Conservation (phyloP, 768 basidiomycete genomes). For the Crepidotus variabilis region DNA sequence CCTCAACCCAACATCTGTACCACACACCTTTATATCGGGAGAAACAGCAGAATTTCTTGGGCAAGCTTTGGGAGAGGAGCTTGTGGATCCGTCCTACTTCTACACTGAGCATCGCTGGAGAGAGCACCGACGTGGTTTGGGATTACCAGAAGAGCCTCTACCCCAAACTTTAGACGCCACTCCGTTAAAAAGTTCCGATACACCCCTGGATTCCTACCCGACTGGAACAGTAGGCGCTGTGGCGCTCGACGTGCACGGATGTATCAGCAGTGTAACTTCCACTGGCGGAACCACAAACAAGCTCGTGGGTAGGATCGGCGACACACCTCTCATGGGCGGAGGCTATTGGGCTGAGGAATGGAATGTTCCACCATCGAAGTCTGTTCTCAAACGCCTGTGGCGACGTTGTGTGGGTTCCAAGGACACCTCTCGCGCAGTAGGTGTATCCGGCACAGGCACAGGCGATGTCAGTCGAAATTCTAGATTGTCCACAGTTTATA, state of each 20-base stretch:
- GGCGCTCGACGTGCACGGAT: constrained; percentile 70
- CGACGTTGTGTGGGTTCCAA: constrained; percentile 12
- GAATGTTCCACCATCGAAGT: constrained; percentile 20
- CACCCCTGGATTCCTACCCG: constrained; percentile 54
- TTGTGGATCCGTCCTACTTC: constrained; percentile 76
- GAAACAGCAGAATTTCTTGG: constrained; percentile 59
- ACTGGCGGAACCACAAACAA: constrained; percentile 86
- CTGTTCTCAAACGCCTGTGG: constrained; percentile 31
- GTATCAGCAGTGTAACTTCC: constrained; percentile 70
- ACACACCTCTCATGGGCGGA: constrained; percentile 73
- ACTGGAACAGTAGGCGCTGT: constrained; percentile 85
- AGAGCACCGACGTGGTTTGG: constrained; percentile 71
- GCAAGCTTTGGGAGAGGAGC: constrained; percentile 44
- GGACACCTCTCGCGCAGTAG: constrained; percentile 41
- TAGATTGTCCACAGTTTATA: constrained; percentile 5
- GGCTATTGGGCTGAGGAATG: constrained; percentile 89
- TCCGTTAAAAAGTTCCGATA: neutral
- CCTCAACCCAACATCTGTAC: constrained; percentile 55
- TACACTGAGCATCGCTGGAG: constrained; percentile 73
- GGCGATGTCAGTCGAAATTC: constrained; percentile 58
- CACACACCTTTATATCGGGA: constrained; percentile 73
- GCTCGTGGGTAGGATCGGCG: constrained; percentile 77
- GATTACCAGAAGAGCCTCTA: constrained; percentile 64
- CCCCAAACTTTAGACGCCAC: constrained; percentile 27
- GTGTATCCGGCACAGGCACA: constrained; percentile 82